Base-by-base conservation (phyloP, 1,139 yeast species). In the Magnusiomyces suaveolens region DNA sequence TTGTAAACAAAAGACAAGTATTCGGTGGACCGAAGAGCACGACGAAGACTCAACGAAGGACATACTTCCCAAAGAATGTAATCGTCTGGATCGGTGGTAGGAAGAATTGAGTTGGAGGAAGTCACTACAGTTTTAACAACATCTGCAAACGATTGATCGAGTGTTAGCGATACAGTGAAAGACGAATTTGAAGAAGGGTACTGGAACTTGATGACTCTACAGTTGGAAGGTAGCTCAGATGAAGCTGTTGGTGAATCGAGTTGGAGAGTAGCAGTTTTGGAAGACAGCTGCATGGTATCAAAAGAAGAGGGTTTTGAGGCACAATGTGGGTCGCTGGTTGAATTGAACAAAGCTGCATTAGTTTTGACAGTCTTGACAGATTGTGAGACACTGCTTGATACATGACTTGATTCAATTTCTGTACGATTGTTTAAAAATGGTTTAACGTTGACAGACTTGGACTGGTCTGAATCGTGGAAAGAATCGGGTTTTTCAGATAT, bases 41-140 rank as follows among this genome's bases (percentile, higher is more conserved):
- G 41, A 29, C 55, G 50, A 8, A 53, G 48, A 18, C 52, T 50
- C 12, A 50, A 48, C 4, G 43, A 26, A 3, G 55, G 50, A 32
- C 55, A 50, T 25, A 53, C 48, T 32, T 53, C 55, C 55, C 55
- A 53, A 25, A 53, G 38, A 51, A 53, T 50, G 43, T 25, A 53
- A 33, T 53, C 55, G 29, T 53, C 52, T 2, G 52, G 48, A 29
- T 53, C 55, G 14, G 33, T 18, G n/a, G 48, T 43, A n/a, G 32
- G 29, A 3, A 52, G 49, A 24, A 33, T 32, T 20, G 12, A 23
- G 10, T 38, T 32, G 51, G 41, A 46, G 38, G 21, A 33, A 20
- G 48, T 18, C 23, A 52, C 54, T 10, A 52, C 39, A 36, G 48
- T 43, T 43, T 52, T 52, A 21, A 52, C 18, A n/a, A 52, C 48